Evolutionary conservation across 345 rosid genomes (phyloP).

Genomic region (Hibiscus tridactylites): DNA sequence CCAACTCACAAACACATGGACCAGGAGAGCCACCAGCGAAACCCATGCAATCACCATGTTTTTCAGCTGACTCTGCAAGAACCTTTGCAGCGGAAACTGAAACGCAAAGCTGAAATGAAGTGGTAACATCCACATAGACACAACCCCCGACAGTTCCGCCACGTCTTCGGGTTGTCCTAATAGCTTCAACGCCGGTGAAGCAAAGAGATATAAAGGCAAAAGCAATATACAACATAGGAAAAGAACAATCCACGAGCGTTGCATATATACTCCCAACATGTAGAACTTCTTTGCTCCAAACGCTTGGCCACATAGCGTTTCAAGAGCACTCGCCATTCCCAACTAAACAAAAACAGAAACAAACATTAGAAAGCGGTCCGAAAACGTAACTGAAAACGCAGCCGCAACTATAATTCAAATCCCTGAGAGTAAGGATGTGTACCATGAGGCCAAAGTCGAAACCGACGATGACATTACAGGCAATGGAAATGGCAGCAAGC

Average conservation of each 20-base stretch:
- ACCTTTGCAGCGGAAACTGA: slow-evolving; percentile 61
- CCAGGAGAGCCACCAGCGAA: slow-evolving; percentile 31
- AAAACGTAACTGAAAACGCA: too few species aligned
- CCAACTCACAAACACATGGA: slow-evolving; percentile 58
- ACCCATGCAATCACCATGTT: slow-evolving; percentile 50
- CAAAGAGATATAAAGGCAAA: slow-evolving; percentile 44
- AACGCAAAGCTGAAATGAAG: slow-evolving; percentile 71
- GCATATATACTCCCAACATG: slow-evolving; percentile 71
- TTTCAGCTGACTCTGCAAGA: slow-evolving; percentile 69
- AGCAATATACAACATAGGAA: slow-evolving; percentile 38
- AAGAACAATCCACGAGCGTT: slow-evolving; percentile 69
- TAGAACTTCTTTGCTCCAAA: slow-evolving; percentile 58
- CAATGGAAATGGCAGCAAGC: slow-evolving; percentile 84
- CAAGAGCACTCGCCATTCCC: slow-evolving; percentile 73
- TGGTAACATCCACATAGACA: slow-evolving; percentile 50
- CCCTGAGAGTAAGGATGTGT: slow-evolving; percentile 5
- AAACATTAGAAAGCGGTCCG: too few species aligned
- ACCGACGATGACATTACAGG: slow-evolving; percentile 60
- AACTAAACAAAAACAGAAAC: slow-evolving; percentile 22
- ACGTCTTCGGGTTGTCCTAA: slow-evolving; percentile 65
- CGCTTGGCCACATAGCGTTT: slow-evolving; percentile 62
- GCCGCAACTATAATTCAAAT: too few species aligned
- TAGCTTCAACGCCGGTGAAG: slow-evolving; percentile 44
- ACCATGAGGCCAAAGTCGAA: slow-evolving; percentile 87
- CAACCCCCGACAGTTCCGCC: slow-evolving; percentile 48